These are phyloP conservation scores for Saussurea involucrata DNA, from an alignment of 129 eudicot species.

Conservation along the genomic window DNA sequence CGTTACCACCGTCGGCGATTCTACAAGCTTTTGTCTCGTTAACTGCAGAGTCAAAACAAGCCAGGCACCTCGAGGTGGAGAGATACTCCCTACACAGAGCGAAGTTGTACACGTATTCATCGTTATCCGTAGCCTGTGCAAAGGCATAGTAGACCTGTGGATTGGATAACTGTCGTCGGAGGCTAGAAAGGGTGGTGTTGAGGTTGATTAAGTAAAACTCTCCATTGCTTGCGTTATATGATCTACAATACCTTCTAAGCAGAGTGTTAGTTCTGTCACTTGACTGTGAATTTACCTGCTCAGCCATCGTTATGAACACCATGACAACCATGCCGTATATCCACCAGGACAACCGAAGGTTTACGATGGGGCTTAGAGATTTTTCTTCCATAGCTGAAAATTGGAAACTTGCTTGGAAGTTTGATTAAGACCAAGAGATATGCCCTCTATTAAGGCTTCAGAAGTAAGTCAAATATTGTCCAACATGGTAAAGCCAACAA, in stretches of 20 bases:
- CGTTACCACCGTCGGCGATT: slow-evolving; percentile 38
- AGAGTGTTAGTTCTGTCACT: slow-evolving; percentile 34
- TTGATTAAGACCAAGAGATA: not conserved
- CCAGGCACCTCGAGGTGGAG: slow-evolving; percentile 35
- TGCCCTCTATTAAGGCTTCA: not conserved
- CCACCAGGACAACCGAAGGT: slow-evolving; percentile 9
- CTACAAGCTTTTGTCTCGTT: slow-evolving; percentile 33
- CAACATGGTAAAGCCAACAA: not conserved
- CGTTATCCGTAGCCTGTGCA: slow-evolving; percentile 25
- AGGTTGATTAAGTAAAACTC: slow-evolving; percentile 27
- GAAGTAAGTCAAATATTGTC: not conserved
- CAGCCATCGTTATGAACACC: not conserved
- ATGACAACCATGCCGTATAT: not conserved
- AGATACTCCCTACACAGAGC: slow-evolving; percentile 52
- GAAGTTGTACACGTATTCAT: slow-evolving; percentile 37
- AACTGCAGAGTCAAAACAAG: slow-evolving; percentile 50
- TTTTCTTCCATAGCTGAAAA: slow-evolving; percentile 1
- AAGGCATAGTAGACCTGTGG: slow-evolving; percentile 37
- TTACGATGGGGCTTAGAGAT: not conserved
- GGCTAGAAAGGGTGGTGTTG: slow-evolving; percentile 46
- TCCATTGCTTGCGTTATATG: slow-evolving; percentile 9
- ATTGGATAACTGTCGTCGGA: slow-evolving; percentile 35
- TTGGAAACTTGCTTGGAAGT: not conserved
- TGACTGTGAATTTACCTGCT: slow-evolving; percentile 38
- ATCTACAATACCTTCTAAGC: slow-evolving; percentile 28